A percentile compares a stretch with the other conserved stretches of the same genome.
These are phyloP conservation scores for Chimonanthus salicifolius DNA, from an alignment of 164 flowering plant species.

Conservation along the genomic window DNA sequence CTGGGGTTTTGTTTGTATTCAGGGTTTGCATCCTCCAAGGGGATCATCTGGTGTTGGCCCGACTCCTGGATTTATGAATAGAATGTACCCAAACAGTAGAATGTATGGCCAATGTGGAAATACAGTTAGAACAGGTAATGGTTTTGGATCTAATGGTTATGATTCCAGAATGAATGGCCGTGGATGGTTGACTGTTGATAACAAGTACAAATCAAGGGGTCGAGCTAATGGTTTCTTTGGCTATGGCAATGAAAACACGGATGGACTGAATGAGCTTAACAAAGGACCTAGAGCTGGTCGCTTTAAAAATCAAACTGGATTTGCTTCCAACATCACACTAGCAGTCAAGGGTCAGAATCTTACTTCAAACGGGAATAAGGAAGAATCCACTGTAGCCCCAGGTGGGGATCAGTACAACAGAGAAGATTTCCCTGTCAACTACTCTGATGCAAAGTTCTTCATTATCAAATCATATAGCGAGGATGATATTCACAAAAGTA, in stretches of 20 bases:
- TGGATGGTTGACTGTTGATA: conserved; percentile 55
- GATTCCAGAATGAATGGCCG: conserved; percentile 39
- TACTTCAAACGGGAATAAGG: conserved; percentile 21
- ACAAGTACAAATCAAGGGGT: conserved; percentile 59
- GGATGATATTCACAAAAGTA: conserved; percentile 92
- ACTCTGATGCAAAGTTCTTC: conserved; percentile 70
- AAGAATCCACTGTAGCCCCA: conserved; percentile 26
- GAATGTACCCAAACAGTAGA: conserved; percentile 38
- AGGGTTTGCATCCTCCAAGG: conserved; percentile 23
- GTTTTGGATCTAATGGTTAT: conserved; percentile 35
- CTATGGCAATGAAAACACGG: conserved; percentile 53
- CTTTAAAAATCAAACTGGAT: conserved; percentile 47
- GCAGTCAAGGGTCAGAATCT: conserved; percentile 54
- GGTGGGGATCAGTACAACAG: conserved; percentile 59
- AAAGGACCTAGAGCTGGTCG: conserved; percentile 77
- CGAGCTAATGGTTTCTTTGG: conserved; percentile 46
- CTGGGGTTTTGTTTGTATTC: neutral
- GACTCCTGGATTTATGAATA: conserved; percentile 32
- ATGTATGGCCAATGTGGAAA: conserved; percentile 40
- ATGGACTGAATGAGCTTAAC: conserved; percentile 83
- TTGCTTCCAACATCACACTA: conserved; percentile 27
- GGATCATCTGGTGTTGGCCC: conserved; percentile 23
- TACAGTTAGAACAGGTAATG: conserved; percentile 23
- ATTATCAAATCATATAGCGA: conserved; percentile 90
- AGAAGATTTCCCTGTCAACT: conserved; percentile 60